Conservation (phyloP, 1,284 basidiomycete species). For the Anthracocystis setariae region DNA sequence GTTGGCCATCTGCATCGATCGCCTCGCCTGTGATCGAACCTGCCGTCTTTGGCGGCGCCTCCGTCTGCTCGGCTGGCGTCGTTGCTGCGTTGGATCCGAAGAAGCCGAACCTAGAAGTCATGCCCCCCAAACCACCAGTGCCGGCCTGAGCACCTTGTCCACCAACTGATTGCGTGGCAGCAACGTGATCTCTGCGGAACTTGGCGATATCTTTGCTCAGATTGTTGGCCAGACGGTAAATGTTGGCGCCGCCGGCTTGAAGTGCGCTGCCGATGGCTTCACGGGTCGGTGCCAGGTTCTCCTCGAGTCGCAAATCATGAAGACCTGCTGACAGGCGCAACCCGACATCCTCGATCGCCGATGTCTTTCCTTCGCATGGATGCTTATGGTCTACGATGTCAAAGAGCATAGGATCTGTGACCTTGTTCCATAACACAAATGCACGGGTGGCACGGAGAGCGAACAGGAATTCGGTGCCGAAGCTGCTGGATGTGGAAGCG, state of each 20-base stretch:
- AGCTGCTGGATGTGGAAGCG: slow-evolving; percentile 38
- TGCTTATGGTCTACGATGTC: slow-evolving; percentile 64
- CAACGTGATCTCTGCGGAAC: slow-evolving; percentile 35
- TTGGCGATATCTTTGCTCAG: slow-evolving; percentile 59
- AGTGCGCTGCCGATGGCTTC: slow-evolving; percentile 62
- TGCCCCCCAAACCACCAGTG: slow-evolving; percentile 14
- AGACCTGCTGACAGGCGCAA: slow-evolving; percentile 61
- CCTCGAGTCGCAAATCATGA: slow-evolving; percentile 63
- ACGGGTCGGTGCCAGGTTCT: slow-evolving; percentile 62
- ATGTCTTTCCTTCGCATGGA: slow-evolving; percentile 63
- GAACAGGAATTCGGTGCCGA: slow-evolving; percentile 59
- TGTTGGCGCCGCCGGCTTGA: slow-evolving; percentile 54
- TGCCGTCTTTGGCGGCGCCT: slow-evolving; percentile 9
- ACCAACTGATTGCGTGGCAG: slow-evolving; percentile 19
- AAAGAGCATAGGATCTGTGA: slow-evolving; percentile 63
- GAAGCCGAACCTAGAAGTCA: slow-evolving; percentile 33
- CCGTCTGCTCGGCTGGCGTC: neutral
- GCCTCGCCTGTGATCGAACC: slow-evolving; percentile 52
- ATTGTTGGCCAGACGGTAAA: slow-evolving; percentile 58
- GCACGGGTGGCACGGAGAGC: slow-evolving; percentile 57
- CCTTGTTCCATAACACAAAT: slow-evolving; percentile 52
- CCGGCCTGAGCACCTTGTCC: slow-evolving; percentile 5
- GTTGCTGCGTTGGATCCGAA: slow-evolving; percentile 17
- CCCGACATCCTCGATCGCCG: slow-evolving; percentile 62
- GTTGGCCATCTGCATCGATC: slow-evolving; percentile 45